phyloP scores from a whole-genome alignment of 768 basidiomycete genomes.

The Leccinellum rugosiceps region DNA sequence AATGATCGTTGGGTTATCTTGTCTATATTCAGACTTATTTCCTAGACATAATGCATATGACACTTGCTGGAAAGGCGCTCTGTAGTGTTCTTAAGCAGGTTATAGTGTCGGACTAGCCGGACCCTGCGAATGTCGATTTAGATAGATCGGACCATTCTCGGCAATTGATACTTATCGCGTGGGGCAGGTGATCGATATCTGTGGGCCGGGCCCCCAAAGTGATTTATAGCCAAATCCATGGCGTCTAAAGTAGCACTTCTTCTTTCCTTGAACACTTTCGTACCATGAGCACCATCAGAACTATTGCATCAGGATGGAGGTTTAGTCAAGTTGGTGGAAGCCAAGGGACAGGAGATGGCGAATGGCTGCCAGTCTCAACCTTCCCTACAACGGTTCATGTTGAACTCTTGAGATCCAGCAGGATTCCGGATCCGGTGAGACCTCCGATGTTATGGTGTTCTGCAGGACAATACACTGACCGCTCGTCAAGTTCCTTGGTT shows the following conservation, averaged over 20 bases:
- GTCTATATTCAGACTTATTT: neutral
- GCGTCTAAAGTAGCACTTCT: neutral
- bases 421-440: constrained; percentile 80
- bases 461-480: constrained; percentile 6
- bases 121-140: neutral
- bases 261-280: neutral
- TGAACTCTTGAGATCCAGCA: constrained; percentile 69
- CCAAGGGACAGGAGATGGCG: constrained; percentile 52
- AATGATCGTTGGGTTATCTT: neutral
- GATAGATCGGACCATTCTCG: constrained; percentile 12
- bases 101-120: neutral
- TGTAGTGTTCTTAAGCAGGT: neutral
- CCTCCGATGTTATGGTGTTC: neutral
- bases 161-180: neutral
- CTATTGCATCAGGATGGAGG: constrained; percentile 50
- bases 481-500: constrained; percentile 57
- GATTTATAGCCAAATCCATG: constrained; percentile 4
- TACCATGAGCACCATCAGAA: constrained; percentile 22
- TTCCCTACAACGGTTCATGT: constrained; percentile 89
- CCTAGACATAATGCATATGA: neutral
- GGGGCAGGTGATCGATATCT: neutral
- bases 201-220: neutral
- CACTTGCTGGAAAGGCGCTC: neutral
- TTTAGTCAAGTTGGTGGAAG: constrained; percentile 69
- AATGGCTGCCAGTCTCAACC: constrained; percentile 61